phyloP scores from a whole-genome alignment of 768 basidiomycete species.

The Lepiota subincarnata region DNA sequence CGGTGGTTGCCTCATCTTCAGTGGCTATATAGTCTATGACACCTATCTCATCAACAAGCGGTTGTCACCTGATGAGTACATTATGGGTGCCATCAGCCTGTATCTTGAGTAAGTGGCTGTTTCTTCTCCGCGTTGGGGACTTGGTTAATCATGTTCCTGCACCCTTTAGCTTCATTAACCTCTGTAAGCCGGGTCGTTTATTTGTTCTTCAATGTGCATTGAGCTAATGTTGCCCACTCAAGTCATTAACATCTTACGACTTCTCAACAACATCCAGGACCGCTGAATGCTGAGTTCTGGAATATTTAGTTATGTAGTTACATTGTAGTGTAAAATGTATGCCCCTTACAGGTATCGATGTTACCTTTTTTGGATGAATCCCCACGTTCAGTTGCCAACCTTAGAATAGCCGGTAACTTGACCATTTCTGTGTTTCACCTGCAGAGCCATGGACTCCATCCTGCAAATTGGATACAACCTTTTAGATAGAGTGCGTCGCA shows the following conservation, averaged over 20 bases:
- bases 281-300: constrained; percentile 24
- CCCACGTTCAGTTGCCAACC: neutral
- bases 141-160: constrained; percentile 15
- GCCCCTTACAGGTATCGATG: no score
- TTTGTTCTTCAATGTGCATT: constrained; percentile 1
- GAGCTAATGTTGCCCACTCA: constrained; percentile 4
- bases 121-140: neutral
- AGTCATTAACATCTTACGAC: constrained; percentile 85
- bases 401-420: neutral
- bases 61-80: constrained; percentile 90
- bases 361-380: neutral
- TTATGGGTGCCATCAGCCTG: constrained; percentile 86
- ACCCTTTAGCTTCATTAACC: constrained; percentile 69
- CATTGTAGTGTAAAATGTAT: constrained; percentile 1
- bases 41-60: constrained; percentile 87
- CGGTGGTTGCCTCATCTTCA: constrained; percentile 79
- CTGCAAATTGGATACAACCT: constrained; percentile 35
- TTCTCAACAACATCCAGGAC: constrained; percentile 62
- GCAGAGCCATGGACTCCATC: constrained; percentile 18
- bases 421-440: neutral
- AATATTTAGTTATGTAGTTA: neutral
- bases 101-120: constrained; percentile 79
- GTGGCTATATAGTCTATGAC: constrained; percentile 87
- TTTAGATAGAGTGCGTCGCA: constrained; percentile 20
- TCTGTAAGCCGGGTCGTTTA: constrained; percentile 54